Evolutionary conservation across 192 early-diverging fungal genomes (phyloP).

Genomic region (Mortierella claussenii): DNA sequence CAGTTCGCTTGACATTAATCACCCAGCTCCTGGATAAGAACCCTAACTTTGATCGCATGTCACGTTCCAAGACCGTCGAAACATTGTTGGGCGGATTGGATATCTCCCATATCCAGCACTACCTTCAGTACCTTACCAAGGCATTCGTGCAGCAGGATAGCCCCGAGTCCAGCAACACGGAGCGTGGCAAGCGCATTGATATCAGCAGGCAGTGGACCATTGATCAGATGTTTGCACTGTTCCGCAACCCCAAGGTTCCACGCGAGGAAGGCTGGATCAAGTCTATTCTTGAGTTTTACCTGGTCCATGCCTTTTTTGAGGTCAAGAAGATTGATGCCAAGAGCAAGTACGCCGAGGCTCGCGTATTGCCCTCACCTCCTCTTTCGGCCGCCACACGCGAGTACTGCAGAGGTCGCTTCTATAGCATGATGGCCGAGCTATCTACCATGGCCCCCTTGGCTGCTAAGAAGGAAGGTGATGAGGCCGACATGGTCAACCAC

Average conservation of each 20-base stretch:
- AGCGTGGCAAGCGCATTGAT: conserved; percentile 56
- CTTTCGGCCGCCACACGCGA: conserved; percentile 66
- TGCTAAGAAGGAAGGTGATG: conserved; percentile 50
- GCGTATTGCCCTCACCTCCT: conserved; percentile 59
- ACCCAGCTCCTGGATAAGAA: conserved; percentile 86
- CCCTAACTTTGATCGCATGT: conserved; percentile 72
- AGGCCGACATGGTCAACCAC: conserved; percentile 38
- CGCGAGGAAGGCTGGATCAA: conserved; percentile 79
- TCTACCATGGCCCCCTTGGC: conserved; percentile 60
- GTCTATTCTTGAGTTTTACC: conserved; percentile 72
- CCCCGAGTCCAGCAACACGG: conserved; percentile 49
- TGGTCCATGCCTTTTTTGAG: conserved; percentile 79
- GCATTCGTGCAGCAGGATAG: conserved; percentile 68
- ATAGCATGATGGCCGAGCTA: conserved; percentile 76
- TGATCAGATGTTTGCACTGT: conserved; percentile 82
- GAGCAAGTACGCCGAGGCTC: conserved; percentile 56
- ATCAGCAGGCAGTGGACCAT: conserved; percentile 80
- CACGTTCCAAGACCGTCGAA: conserved; percentile 82
- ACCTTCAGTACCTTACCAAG: conserved; percentile 77
- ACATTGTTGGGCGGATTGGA: conserved; percentile 79
- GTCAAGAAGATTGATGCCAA: conserved; percentile 60
- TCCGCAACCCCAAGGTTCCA: conserved; percentile 78
- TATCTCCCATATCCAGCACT: conserved; percentile 71
- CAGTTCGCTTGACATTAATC: conserved; percentile 79
- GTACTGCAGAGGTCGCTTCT: conserved; percentile 70